A percentile compares a stretch with the other conserved stretches of the same genome.
Conservation (phyloP, 1,139 yeast genomes). For the Nakaseomyces nivariensis region DNA sequence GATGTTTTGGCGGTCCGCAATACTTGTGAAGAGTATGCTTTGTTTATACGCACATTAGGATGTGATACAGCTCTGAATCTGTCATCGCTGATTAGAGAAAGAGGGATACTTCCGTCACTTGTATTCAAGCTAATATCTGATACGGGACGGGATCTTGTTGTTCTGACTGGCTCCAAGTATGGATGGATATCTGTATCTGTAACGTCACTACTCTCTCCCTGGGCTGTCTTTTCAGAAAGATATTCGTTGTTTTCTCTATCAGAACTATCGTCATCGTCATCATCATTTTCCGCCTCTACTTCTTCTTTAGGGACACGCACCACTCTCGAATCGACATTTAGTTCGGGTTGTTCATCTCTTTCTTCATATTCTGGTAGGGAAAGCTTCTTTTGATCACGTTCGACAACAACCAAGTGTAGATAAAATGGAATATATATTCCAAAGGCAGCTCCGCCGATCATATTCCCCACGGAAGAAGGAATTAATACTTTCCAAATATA, state of each 20-base stretch:
- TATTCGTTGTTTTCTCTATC: constrained; percentile 3
- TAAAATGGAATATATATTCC: constrained; percentile 58
- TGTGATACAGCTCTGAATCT: neutral
- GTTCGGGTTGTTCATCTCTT: constrained; percentile 70
- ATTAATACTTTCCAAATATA: constrained; percentile 62
- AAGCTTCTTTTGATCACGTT: constrained; percentile 49
- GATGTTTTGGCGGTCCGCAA: constrained; percentile 8
- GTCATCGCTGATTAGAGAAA: neutral
- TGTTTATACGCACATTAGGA: constrained; percentile 6
- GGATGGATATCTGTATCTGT: constrained; percentile 2
- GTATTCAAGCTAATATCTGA: constrained; percentile 1
- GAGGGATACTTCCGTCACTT: constrained; percentile 3
- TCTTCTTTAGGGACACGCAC: constrained; percentile 35
- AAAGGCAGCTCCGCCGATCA: constrained; percentile 59
- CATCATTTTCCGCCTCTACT: constrained; percentile 10
- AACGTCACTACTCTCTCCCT: neutral
- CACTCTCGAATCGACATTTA: constrained; percentile 67
- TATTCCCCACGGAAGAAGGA: constrained; percentile 62
- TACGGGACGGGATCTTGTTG: neutral
- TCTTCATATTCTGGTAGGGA: constrained; percentile 58
- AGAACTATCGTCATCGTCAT: constrained; percentile 6
- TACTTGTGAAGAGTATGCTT: neutral
- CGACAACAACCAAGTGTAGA: constrained; percentile 59
- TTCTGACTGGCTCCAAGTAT: neutral
- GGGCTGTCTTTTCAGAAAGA: neutral